Evolutionary conservation across 805 yeast species (phyloP), one percentile per base, ranked within the genome.

Genomic region (Zygosaccharomyces lentus): DNA sequence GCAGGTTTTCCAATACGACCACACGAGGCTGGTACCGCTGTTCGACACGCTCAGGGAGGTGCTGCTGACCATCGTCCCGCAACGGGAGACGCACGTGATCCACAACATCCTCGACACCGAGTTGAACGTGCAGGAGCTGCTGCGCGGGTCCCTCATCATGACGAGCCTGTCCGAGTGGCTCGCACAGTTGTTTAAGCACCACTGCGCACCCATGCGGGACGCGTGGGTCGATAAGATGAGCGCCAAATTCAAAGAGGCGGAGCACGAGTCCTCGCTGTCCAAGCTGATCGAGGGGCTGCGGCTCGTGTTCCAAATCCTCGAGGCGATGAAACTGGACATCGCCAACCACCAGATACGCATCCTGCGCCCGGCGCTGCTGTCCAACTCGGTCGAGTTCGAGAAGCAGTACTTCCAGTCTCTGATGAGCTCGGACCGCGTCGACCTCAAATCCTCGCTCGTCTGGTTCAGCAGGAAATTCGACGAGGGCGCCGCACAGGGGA

Each of bases 141-240:
- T 76, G 34, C 80, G 78, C 52, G 80, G 84, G 17, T 77, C 85
- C n/a, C 77, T 86, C 56, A 86, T 84, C 62, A 86, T 85, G 68
- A 77, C 80, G 15, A 74, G 77, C 30, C 74, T 88, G 56, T 76
- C 90, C 2, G 73, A 73, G 46, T 86, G 95, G 91, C 73, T 90
- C 34, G 80, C 87, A 1, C 72, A 75, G 26, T 78, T 88, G 26
- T 83, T 91, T 67, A 87, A 89, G 67, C 80, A 82, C 43, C 96
- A 87, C 63, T 89, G 96, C 68, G 96, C 96, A 6, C 97, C 97
- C 51, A 88, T 88, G 95, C 77, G 97, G 62, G 96, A 87, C 65
- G 69, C 78, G 34, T 84, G 93, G 89, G 95, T 90, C 30, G 86
- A 80, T 55, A 87, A 83, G 56, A 87, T 90, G 93, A 78, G 78